Evolutionary conservation across 2,329 filamentous ascomycete species (phyloP).

Genomic region (Cytospora piceicola): DNA sequence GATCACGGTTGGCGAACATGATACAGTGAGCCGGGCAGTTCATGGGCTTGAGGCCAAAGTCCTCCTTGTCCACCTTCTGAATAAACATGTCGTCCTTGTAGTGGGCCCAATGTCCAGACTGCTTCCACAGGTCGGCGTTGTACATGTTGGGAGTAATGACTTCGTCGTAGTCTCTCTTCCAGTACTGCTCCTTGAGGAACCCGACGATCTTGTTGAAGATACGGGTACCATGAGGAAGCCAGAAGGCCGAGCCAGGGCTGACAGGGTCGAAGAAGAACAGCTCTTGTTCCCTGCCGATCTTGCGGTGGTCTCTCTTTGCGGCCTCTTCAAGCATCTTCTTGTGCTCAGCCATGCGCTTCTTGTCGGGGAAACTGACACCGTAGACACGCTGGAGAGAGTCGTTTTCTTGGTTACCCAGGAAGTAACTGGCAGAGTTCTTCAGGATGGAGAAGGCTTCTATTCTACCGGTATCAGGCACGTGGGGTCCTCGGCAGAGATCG

Average conservation of each 20-base stretch:
- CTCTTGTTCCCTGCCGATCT: conserved; percentile 93
- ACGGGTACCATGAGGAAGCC: conserved; percentile 87
- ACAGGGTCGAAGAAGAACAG: conserved; percentile 95
- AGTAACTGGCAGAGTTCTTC: conserved; percentile 73
- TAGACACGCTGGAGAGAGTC: conserved; percentile 97
- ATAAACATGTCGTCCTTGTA: conserved; percentile 91
- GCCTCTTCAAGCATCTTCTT: conserved; percentile 96
- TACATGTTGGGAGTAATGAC: conserved; percentile 97
- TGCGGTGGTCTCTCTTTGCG: conserved; percentile 94
- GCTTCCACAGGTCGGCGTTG: conserved; percentile 91
- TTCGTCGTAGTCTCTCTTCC: conserved; percentile 90
- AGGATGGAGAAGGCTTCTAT: conserved; percentile 95
- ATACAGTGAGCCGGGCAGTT: conserved; percentile 96
- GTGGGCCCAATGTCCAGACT: conserved; percentile 90
- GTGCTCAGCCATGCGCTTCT: conserved; percentile 91
- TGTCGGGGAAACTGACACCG: conserved; percentile 92
- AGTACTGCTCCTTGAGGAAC: conserved; percentile 86
- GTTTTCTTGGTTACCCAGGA: conserved; percentile 90
- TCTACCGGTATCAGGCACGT: conserved; percentile 89
- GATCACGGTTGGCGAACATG: conserved; percentile 80
- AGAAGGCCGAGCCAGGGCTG: conserved; percentile 93
- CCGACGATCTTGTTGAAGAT: conserved; percentile 89
- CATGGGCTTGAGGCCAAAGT: conserved; percentile 85
- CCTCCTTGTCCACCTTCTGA: conserved; percentile 78
- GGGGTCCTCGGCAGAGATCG: conserved; percentile 92